These are phyloP conservation scores for Ceratobasidium theobromae DNA, from an alignment of 1,284 basidiomycete species.

Conservation along the genomic window DNA sequence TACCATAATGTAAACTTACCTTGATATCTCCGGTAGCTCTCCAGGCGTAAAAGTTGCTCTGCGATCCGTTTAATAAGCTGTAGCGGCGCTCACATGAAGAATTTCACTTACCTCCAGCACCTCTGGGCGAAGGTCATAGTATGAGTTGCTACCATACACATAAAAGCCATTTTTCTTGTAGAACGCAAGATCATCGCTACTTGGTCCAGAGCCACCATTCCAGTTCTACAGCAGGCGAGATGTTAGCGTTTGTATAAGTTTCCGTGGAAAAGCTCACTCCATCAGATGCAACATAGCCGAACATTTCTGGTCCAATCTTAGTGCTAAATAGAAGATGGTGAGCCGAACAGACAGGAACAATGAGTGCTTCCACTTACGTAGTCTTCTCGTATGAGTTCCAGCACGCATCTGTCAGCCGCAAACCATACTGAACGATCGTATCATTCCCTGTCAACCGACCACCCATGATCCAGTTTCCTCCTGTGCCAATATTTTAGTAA, in stretches of 20 bases:
- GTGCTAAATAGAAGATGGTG: conserved; percentile 49
- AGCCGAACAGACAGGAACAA: too few species aligned
- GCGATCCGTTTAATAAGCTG: not conserved
- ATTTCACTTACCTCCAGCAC: not conserved
- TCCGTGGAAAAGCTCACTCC: conserved; percentile 5
- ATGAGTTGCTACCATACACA: conserved; percentile 37
- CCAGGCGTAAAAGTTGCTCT: conserved; percentile 66
- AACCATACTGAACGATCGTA: conserved; percentile 62
- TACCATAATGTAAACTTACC: not conserved
- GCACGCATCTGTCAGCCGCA: conserved; percentile 65
- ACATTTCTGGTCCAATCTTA: conserved; percentile 69
- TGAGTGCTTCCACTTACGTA: conserved; percentile 57
- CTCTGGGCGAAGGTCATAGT: conserved; percentile 41
- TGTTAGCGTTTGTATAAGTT: not conserved
- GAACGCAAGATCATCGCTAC: conserved; percentile 49
- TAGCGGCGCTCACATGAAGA: not conserved
- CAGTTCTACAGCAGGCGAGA: conserved; percentile 43
- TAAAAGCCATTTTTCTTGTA: conserved; percentile 67
- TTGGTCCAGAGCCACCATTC: conserved; percentile 49
- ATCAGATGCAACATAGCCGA: conserved; percentile 44
- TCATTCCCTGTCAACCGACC: conserved; percentile 65
- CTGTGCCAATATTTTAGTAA: not conserved
- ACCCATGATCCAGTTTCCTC: conserved; percentile 58
- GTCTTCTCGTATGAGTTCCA: conserved; percentile 76
- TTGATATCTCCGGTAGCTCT: conserved; percentile 50